Conservation (phyloP, 495 filamentous ascomycete genomes). For the Penicillium desertorum region DNA sequence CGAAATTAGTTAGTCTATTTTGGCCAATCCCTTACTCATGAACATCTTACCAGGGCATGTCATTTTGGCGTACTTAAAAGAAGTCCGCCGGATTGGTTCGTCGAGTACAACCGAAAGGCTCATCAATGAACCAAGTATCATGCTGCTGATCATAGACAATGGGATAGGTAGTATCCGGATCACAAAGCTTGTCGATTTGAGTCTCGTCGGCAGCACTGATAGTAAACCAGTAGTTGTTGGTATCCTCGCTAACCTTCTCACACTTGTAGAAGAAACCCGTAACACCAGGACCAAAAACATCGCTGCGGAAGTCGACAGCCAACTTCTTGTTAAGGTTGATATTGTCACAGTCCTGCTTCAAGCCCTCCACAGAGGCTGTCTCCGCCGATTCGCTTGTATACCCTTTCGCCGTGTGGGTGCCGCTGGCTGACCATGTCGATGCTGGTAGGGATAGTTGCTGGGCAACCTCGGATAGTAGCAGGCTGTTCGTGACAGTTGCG, state of each 20-base stretch:
- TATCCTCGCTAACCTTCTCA: constrained; percentile 25
- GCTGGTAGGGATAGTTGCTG: constrained; percentile 23
- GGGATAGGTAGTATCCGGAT: constrained; percentile 21
- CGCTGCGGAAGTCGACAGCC: constrained; percentile 29
- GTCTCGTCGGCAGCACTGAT: constrained; percentile 23
- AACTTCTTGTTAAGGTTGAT: constrained; percentile 34
- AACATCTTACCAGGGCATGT: not conserved
- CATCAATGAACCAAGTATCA: constrained; percentile 31
- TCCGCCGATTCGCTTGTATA: constrained; percentile 24
- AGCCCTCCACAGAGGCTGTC: constrained; percentile 15
- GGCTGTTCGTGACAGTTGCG: constrained; percentile 21
- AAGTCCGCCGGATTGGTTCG: constrained; percentile 19
- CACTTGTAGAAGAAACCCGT: constrained; percentile 32
- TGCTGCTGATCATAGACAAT: constrained; percentile 30
- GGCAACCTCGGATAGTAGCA: constrained; percentile 21
- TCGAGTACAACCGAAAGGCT: constrained; percentile 30
- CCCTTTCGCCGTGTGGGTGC: constrained; percentile 30
- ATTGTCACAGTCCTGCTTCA: constrained; percentile 30
- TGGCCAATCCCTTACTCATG: not conserved
- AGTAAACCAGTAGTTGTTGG: constrained; percentile 33
- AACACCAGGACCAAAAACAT: constrained; percentile 24
- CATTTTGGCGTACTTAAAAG: not conserved
- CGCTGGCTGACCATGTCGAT: constrained; percentile 32
- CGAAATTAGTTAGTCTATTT: not conserved
- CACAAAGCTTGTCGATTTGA: constrained; percentile 27